Evolutionary conservation across 2,329 filamentous ascomycete species (phyloP), one percentile per base, ranked within the genome.

Genomic region (Colletotrichum godetiae): DNA sequence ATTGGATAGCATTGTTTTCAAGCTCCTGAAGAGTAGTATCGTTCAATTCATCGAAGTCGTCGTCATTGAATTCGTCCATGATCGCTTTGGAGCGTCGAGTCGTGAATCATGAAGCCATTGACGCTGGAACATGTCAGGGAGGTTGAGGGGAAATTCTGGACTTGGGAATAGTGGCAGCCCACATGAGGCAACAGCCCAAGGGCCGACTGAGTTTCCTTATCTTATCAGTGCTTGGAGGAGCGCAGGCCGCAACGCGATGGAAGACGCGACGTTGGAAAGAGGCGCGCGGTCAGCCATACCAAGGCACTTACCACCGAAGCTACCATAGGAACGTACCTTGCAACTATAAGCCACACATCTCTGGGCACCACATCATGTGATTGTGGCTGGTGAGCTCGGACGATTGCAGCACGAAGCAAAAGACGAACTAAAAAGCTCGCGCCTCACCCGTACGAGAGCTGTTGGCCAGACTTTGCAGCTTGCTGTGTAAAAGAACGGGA

Each of bases 31-130:
- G 83, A 59, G 85, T 85, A 75, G 87, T 86, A 74, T 87, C 85
- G 75, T 90, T 88, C 55, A 93, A 82, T 53, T 88, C 85, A 79
- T 93, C 90, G 76, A 93, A 85, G 73, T 87, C 90, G 78, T 92
- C 91, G 79, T 92, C 91, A 72, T 87, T 89, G 79, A 91, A 92
- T 74, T 90, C 88, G 82, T 91, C 89, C 83, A 88, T 87, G 62
- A 33, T 67, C 22, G 22, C 31, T 42, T 10, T 13, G 22, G 10
- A 58, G 52, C 37, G 68, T 69, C 46, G 42, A 29, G n/a, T 19
- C 29, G 33, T 33, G 37, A 11, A n/a, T 53, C 29, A 63, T 27
- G 8, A 27, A 55, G n/a, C 66, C 58, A 62, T 68, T 31, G 37
- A 27, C 13, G 19, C 19, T 13, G 22, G 31, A 5, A 8, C 29